These are phyloP conservation scores for Zygotorulaspora danielsina DNA, from an alignment of 805 yeast species.

Conservation along the genomic window DNA sequence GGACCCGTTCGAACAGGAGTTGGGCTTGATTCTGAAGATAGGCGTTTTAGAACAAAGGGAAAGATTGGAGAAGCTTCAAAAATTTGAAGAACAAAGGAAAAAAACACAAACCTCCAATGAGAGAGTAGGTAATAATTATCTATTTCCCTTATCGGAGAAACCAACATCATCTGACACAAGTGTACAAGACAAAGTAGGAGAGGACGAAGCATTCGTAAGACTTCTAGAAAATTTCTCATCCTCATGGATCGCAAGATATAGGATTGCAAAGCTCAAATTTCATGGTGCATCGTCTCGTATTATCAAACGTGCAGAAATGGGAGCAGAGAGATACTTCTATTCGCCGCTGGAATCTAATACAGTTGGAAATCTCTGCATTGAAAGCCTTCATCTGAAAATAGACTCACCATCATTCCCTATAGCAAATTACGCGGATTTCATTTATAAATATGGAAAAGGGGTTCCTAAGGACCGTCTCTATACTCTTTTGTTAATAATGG, in stretches of 20 bases:
- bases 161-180: slow-evolving; percentile 3
- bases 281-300: slow-evolving; percentile 30
- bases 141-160: slow-evolving; percentile 3
- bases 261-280: slow-evolving; percentile 31
- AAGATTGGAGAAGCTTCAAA: slow-evolving; percentile 40
- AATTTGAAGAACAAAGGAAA: slow-evolving; percentile 24
- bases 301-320: slow-evolving; percentile 18
- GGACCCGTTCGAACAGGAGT: slow-evolving; percentile 61
- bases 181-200: background rate
- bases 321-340: slow-evolving; percentile 18
- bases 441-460: slow-evolving; percentile 42
- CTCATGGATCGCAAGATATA: slow-evolving; percentile 38
- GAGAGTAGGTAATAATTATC: background rate
- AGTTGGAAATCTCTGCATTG: slow-evolving; percentile 26
- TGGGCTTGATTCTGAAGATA: slow-evolving; percentile 53
- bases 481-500: slow-evolving; percentile 52
- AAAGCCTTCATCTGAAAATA: slow-evolving; percentile 25
- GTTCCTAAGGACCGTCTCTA: slow-evolving; percentile 51
- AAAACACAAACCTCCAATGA: background rate
- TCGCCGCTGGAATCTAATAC: slow-evolving; percentile 27
- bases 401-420: slow-evolving; percentile 34
- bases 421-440: slow-evolving; percentile 32
- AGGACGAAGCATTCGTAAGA: slow-evolving; percentile 13
- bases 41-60: slow-evolving; percentile 55
- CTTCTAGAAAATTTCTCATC: slow-evolving; percentile 38